Percentiles rank a stretch among this genome's conserved stretches.
These are phyloP conservation scores for Solanum etuberosum DNA, from an alignment of 257 asterid genomes.

Conservation along the genomic window DNA sequence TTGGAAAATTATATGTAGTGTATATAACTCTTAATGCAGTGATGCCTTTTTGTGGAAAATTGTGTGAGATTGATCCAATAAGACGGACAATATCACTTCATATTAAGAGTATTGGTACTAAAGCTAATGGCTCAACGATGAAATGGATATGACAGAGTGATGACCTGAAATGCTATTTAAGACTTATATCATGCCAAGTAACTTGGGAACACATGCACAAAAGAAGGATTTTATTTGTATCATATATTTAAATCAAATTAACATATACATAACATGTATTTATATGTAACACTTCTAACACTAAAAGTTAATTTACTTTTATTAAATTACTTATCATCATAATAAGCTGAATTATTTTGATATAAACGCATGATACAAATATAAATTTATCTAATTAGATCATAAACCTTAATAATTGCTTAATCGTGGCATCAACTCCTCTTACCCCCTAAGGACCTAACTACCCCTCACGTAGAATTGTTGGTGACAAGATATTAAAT, in stretches of 20 bases:
- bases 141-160: no score
- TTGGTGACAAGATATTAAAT: slow-evolving; percentile 18
- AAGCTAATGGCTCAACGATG: background rate
- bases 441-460: background rate
- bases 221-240: no score
- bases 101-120: no score
- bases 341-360: background rate
- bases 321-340: background rate
- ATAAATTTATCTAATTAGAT: background rate
- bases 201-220: background rate
- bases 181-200: no score
- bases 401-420: background rate
- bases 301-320: background rate
- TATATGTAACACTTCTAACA: background rate
- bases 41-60: background rate
- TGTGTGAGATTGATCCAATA: accelerated
- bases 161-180: background rate
- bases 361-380: background rate
- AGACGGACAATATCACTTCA: background rate
- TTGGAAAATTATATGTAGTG: background rate
- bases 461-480: slow-evolving; percentile 9
- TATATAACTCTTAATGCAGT: background rate
- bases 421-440: slow-evolving; percentile 25
- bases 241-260: no score
- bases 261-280: background rate